Evolutionary conservation across 2,329 filamentous ascomycete genomes (phyloP), one percentile per base, ranked within the genome.

Genomic region (Graphiopsis chlorocephala): DNA sequence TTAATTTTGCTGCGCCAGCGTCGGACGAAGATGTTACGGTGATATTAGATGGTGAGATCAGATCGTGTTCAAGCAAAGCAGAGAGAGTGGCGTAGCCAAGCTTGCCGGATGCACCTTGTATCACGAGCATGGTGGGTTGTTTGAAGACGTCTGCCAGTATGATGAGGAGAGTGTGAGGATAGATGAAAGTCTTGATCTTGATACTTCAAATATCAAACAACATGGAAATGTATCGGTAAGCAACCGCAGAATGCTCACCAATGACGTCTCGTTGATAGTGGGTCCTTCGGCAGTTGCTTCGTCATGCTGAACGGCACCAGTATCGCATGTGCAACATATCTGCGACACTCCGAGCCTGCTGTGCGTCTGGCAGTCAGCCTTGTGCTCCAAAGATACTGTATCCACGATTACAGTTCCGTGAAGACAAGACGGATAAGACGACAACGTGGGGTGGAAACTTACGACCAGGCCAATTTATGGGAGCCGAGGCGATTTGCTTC

Each of bases 81-180:
- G 69, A 70, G 26, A 82, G 73, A 20, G 80, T 80, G 12, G 79
- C 79, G 50, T 75, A 75, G 64, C 80, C 80, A 10, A 82, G 74
- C 66, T 81, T 82, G 59, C 80, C 80, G 17, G 78, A 80, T 59
- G 80, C 78, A 58, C 78, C 78, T 55, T 78, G 78, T 61, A 82
- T 77, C 25, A 77, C 78, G 56, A 81, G 68, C 62, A 69, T 72
- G 10, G 20, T 28, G 29, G 23, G 23, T 29, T 26, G 28, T 62
- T n/a, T 47, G 29, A 25, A 15, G n/a, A n/a, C n/a, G 3, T 8
- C 17, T 29, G 33, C 28, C 25, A 17, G 33, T 28, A 33, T 29
- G 33, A 31, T 38, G 8, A 28, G 23, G 4, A 6, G 17, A n/a
- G 29, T 17, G n/a, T 10, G 20, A 31, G 15, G 23, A 8, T 17